Base-by-base conservation (phyloP, 306 rosid species). In the Prunus padus region DNA sequence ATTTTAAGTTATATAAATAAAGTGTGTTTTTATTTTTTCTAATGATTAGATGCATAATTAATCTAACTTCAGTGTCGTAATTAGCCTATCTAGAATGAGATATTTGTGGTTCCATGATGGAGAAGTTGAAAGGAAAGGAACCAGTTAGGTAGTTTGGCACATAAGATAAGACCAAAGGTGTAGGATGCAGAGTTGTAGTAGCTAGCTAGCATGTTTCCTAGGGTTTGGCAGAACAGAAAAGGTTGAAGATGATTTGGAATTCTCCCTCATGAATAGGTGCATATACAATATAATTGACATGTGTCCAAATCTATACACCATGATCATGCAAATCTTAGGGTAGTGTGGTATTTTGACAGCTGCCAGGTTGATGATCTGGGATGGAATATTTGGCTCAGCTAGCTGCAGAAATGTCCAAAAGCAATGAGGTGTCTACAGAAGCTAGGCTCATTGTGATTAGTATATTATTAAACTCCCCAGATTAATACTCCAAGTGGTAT, bases 401-500 rank as follows among this genome's bases (percentile, higher is more conserved):
- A 77, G 88, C 49, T 80, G 81, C 72, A 87, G 89, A 88, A 84
- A 84, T 84, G 55, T 85, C 84, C 92, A 87, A 86, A 71, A 15
- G 65, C 83, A 82, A 68, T 80, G 85, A 83, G 79, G 33, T 80
- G 77, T 86, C 33, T 44, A 45, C 76, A 69, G 74, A 69, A 33
- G 79, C 30, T 72, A 54, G 22, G 73, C 49, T 82, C 49, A 75
- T 81, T 71, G 76, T 75, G 79, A 81, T 82, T 76, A 75, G 54
- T 74, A 44, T 37, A 75, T 46, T 74, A 71, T 47, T 71, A 63
- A 79, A 51, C 26, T 16, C 74, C 66, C 51, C 25, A 67, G 78
- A 71, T 64, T 20, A 88, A 81, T 84, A 82, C 87, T 72, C 76
- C 68, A n/a, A 59, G 65, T 42, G 26, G 84, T 80, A 84, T 78